Conservation (phyloP, 2,329 filamentous ascomycete species). For the Alternaria atra region DNA sequence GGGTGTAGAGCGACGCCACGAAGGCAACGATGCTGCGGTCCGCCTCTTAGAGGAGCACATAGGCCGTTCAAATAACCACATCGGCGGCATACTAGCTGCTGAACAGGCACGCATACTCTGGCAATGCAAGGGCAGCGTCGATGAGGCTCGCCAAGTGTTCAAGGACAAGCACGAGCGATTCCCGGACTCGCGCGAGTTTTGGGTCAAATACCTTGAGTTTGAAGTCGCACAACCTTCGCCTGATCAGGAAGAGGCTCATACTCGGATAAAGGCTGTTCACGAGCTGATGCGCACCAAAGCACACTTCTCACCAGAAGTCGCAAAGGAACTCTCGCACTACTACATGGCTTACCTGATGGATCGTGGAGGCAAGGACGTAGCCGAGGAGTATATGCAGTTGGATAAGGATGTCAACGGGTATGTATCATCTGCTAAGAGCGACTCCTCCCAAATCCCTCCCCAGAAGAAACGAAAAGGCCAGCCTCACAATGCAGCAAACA, state of each 20-base stretch:
- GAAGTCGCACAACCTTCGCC: constrained; percentile 84
- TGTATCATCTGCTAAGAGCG: constrained; percentile 46
- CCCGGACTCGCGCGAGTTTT: constrained; percentile 85
- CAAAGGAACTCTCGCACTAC: constrained; percentile 77
- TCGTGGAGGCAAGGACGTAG: constrained; percentile 80
- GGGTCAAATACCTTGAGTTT: constrained; percentile 87
- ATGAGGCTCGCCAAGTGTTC: constrained; percentile 86
- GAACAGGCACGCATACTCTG: constrained; percentile 89
- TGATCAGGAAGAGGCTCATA: constrained; percentile 68
- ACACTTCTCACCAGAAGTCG: constrained; percentile 70
- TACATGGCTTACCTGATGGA: constrained; percentile 89
- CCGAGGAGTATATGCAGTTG: constrained; percentile 83
- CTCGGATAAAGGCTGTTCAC: constrained; percentile 82
- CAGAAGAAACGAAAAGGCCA: constrained; percentile 37
- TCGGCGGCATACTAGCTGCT: constrained; percentile 85
- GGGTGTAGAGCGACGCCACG: constrained; percentile 84
- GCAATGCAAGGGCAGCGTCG: constrained; percentile 82
- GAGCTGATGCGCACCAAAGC: constrained; percentile 78
- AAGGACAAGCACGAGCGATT: constrained; percentile 84
- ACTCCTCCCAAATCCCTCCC: constrained; percentile 31
- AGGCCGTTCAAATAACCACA: constrained; percentile 74
- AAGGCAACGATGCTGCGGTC: constrained; percentile 83
- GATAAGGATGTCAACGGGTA: constrained; percentile 87
- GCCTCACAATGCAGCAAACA: constrained; percentile 47
- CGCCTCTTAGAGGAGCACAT: constrained; percentile 84